Conservation (phyloP, 768 basidiomycete species). For the Heimioporus sp. region DNA sequence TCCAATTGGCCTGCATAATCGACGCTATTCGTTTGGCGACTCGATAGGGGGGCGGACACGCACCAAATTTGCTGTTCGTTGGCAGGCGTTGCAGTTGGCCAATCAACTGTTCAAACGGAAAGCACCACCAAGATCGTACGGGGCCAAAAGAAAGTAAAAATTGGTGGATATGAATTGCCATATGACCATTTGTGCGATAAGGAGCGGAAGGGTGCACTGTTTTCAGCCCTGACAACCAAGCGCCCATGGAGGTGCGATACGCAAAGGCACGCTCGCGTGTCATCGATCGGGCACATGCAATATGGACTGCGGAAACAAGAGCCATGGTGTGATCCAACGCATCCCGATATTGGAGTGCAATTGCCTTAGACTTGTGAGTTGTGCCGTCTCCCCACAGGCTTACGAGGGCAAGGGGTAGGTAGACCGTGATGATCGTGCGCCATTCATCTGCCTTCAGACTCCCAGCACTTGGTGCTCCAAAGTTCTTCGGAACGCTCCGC, state of each 20-base stretch:
- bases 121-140: slow-evolving; percentile 32
- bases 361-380: too few species aligned
- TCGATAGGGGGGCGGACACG: background rate
- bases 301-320: too few species aligned
- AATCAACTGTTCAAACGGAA: background rate
- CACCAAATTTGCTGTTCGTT: background rate
- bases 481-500: background rate
- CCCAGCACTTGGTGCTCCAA: background rate
- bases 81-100: background rate
- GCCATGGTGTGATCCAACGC: too few species aligned
- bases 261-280: too few species aligned
- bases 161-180: slow-evolving; percentile 30
- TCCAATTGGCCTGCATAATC: background rate
- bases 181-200: slow-evolving; percentile 28
- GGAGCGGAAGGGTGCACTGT: background rate
- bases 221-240: too few species aligned
- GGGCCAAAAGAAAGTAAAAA: slow-evolving; percentile 36
- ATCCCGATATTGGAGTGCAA: too few species aligned
- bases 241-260: background rate
- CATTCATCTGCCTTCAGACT: background rate
- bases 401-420: background rate
- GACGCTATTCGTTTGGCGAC: background rate
- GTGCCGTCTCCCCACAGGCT: too few species aligned
- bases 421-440: background rate
- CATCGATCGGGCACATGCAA: too few species aligned